Evolutionary conservation across 2,329 filamentous ascomycete species (phyloP), one percentile per base, ranked within the genome.

Genomic region (Neonectria hederae): DNA sequence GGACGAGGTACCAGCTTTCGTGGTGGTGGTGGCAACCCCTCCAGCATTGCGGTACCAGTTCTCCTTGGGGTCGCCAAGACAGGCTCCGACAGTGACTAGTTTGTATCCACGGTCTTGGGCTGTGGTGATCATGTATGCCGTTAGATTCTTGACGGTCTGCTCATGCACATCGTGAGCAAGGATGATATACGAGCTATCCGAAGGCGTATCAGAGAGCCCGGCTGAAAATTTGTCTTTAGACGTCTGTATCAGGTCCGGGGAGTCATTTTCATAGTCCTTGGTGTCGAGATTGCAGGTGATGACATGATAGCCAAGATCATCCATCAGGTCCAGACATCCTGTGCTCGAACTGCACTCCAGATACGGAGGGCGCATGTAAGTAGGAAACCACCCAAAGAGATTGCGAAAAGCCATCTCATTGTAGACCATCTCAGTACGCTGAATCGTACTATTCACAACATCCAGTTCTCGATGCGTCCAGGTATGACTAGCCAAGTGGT

Each of bases 201-300:
- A 54, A 1, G 75, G 46, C 22, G 72, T 57, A 1, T 63, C 58
- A 45, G 82, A 85, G 28, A 80, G 73, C 7, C 72, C 74, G 1
- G 71, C 49, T 5, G 73, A 73, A 60, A 77, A 80, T 5, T 67
- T 74, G 11, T 75, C 72, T 65, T 86, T 81, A 65, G 80, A 82
- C 17, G 78, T 74, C 61, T 81, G 77, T 67, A 88, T 87, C 62
- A 81, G 81, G 42, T 81, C 75, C 1, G 84, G 80, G 6, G 78
- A 77, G 62, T 83, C 79, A 67, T 87, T 82, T 67, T 84, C 78
- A 70, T 86, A 89, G 73, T 89, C 87, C 63, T 87, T 84, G 17
- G 87, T 89, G 71, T 89, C 86, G 24, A 89, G 76, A 70, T 87
- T 84, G 70, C 84, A 86, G 72, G 85, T 86, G 59, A 84, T 80